Percentiles rank a stretch among this genome's conserved stretches.
These are phyloP conservation scores for Pyrus communis DNA, from an alignment of 306 rosid genomes.

Conservation along the genomic window DNA sequence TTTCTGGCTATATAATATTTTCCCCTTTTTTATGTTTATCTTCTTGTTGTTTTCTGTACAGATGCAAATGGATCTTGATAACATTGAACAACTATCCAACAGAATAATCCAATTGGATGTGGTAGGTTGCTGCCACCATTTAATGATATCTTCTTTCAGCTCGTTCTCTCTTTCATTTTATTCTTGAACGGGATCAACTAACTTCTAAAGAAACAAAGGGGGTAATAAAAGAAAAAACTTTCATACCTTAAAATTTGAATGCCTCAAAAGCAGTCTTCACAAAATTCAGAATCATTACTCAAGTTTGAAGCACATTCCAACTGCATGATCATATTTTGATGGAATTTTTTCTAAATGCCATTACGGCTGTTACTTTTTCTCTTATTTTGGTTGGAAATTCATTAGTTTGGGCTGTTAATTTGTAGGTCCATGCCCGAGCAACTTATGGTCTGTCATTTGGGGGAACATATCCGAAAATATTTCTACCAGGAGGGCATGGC, in stretches of 20 bases:
- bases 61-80: slow-evolving; percentile 76
- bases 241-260: background rate
- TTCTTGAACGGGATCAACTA: background rate
- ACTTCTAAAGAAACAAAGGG: background rate
- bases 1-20: background rate
- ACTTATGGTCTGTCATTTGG: slow-evolving; percentile 71
- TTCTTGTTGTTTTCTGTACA: slow-evolving; percentile 29
- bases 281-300: background rate
- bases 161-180: slow-evolving; percentile 4
- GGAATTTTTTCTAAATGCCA: background rate
- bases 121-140: slow-evolving; percentile 46
- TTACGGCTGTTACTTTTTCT: background rate
- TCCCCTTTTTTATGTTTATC: slow-evolving; percentile 9
- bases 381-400: background rate
- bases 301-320: background rate
- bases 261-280: background rate
- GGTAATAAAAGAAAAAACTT: background rate
- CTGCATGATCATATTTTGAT: background rate
- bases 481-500: slow-evolving; percentile 33
- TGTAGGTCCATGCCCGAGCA: slow-evolving; percentile 89
- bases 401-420: slow-evolving; percentile 16
- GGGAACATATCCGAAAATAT: slow-evolving; percentile 63
- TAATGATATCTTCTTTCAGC: background rate
- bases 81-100: slow-evolving; percentile 49
- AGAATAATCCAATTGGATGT: slow-evolving; percentile 64